Evolutionary conservation across 768 basidiomycete species (phyloP), one percentile per base, ranked within the genome.

Genomic region (Boletus pseudo-olivaceus): DNA sequence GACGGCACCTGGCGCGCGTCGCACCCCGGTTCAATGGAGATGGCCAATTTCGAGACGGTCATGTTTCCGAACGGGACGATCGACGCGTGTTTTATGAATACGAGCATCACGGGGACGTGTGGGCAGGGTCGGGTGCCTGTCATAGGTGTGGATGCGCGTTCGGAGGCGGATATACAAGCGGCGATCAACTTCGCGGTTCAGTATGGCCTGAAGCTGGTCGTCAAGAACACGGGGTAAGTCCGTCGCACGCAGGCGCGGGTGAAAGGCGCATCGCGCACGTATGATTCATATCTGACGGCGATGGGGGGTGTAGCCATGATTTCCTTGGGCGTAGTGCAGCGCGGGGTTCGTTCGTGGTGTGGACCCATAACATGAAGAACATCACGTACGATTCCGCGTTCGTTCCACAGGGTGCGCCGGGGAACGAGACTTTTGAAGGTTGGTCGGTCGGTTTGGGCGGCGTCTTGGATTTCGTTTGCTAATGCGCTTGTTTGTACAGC

Each of bases 21-120:
- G 23, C 70, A 72, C 33, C 61, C 77, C 17, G 78, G 78, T 0
- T 68, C 74, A 2, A 70, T 76, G 69, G 70, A 79, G 47, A n/a
- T 39, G 5, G 49, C 63, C 4, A 73, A 74, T 34, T 71, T 56
- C 35, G 74, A 70, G 59, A 70, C 61, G 33, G 74, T 60, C 51
- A 58, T 66, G 1, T 75, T 69, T 19, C 56, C 37, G 20, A 80
- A 79, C 59, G 78, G 75, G 30, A 80, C 76, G 42, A 76, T 80
- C 43, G 75, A 75, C 56, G 75, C 51, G 15, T 67, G 59, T 32
- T 67, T 61, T 14, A 29, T 76, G 46, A 70, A 77, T 30, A 75
- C 75, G 29, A 49, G 45, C 6, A 49, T 68, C 44, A 49, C 51
- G 5, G 56, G 48, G 6, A 47, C 27, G 11, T 69, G 67, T 40